Evolutionary conservation across 1,284 basidiomycete genomes (phyloP), one percentile per base, ranked within the genome.

Genomic region (Pseudozyma tsukubaensis): DNA sequence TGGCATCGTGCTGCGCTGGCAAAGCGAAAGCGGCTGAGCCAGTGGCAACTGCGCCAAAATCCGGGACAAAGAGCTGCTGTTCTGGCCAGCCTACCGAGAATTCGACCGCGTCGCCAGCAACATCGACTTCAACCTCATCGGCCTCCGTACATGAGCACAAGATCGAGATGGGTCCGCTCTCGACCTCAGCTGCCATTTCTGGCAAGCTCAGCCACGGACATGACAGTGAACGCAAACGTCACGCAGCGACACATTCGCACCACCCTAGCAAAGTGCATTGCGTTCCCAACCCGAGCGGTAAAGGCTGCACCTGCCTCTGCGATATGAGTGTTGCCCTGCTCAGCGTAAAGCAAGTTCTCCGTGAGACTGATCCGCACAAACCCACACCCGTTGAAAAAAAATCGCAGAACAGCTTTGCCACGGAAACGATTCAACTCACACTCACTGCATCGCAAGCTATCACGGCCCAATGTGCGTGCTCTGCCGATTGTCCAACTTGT

Each of bases 281-380:
- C 60, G 82, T 84, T 3, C 83, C 83, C 19, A 80, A 82, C 50
- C 83, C 83, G 1, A 66, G 50, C 24, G 83, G 83, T 21, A 77
- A 73, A 24, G 82, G 78, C 2, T 84, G 83, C 45, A 81, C 81
- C 6, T 84, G 83, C 47, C 77, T 79, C 1, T 83, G 82, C 64
- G 77, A 81, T 32, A 76, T 75, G 49, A 66, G 68, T 16, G 78
- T 83, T 1, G 78, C 82, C 7, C 62, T 83, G 13, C 67, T 83
- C 35, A 78, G 67, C 36, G 72, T 83, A 21, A 75, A 78, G 47
- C 70, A 75, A 21, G 67, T 75, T 0, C 58, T 81, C 2, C 62
- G 67, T 21, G 61, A 71, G 48, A 70, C 77, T 2, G 70, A 72
- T 32, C 63, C 61, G 4, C 40, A 56, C 52, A 58, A 58, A 50